These are phyloP conservation scores for Eruca vesicaria DNA, from an alignment of 441 rosid genomes.

Conservation along the genomic window DNA sequence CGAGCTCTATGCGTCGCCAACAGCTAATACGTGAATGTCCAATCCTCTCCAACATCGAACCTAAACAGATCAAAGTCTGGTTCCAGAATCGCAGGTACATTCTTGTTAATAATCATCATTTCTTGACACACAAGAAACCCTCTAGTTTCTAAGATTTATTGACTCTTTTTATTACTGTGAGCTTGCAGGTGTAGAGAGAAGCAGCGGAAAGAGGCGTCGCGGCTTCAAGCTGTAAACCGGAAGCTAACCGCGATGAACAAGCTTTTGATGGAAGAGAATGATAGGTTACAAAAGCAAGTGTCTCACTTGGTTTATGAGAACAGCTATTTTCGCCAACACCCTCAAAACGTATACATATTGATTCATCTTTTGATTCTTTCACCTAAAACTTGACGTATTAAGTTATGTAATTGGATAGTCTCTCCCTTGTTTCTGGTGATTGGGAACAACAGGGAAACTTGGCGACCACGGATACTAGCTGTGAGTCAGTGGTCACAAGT, in stretches of 20 bases:
- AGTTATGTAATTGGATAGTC: conserved; percentile 6
- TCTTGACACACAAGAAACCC: conserved; percentile 23
- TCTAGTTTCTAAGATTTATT: neutral
- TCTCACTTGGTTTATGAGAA: conserved; percentile 74
- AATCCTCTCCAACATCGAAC: conserved; percentile 72
- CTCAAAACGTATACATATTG: conserved; percentile 47
- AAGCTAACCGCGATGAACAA: conserved; percentile 76
- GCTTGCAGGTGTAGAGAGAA: conserved; percentile 63
- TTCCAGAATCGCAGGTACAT: conserved; percentile 66
- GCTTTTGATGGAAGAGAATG: conserved; percentile 78
- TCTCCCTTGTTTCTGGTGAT: neutral
- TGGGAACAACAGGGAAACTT: conserved; percentile 43
- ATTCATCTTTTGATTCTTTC: conserved; percentile 3
- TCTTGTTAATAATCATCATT: neutral
- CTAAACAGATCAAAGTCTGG: conserved; percentile 85
- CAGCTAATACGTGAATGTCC: conserved; percentile 75
- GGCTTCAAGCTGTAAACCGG: conserved; percentile 72
- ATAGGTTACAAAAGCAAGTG: conserved; percentile 71
- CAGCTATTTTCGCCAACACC: conserved; percentile 66
- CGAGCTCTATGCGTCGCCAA: conserved; percentile 72
- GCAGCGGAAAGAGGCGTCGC: conserved; percentile 65
- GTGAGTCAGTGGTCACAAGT: conserved; percentile 76
- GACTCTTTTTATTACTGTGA: neutral
- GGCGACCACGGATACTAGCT: conserved; percentile 69
- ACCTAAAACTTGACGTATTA: conserved; percentile 7